Evolutionary conservation across 148 eudicot genomes (phyloP), one percentile per base, ranked within the genome.

Genomic region (Rhododendron ovatum): DNA sequence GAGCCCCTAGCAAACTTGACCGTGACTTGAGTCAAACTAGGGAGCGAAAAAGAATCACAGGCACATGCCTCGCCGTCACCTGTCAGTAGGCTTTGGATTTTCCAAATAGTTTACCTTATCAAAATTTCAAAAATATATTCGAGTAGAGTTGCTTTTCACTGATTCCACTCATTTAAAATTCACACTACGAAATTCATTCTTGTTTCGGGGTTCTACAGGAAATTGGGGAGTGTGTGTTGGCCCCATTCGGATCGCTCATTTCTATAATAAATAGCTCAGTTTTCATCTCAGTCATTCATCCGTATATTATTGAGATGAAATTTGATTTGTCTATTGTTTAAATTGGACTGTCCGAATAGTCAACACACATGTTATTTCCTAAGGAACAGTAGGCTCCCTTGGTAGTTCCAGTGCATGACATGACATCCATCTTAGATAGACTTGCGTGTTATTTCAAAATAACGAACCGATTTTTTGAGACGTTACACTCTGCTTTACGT

Each of bases 211-310:
- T 59, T 22, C 61, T 57, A 57, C 7, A 17, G 22, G 24, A 41
- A 41, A 41, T 41, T 41, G 45, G 45, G 45, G 45, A 41, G 45
- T 41, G 45, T 1, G 8, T 41, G 45, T 0, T 41, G 7, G 5
- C 8, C 45, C 7, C 8, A 41, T 41, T 0, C 7, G 7, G 7
- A 0, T 7, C 1, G 45, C 6, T 6, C 8, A 41, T 5, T 41
- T 41, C 1, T 7, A 5, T 6, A 41, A 5, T 41, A 0, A 7
- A 41, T 6, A 7, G 7, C 0, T 41, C 7, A 41, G 0, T 6
- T 41, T 41, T 41, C 1, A 41, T 41, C 45, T 41, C 45, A 41
- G 0, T 5, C 43, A 41, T 41, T 41, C 43, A 41, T 41, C 7
- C 7, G 43, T 5, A 41, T 0, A 41, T 41, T 41, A 1, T 41